Conservation (phyloP, 345 rosid species). For the Brassica rapa region DNA sequence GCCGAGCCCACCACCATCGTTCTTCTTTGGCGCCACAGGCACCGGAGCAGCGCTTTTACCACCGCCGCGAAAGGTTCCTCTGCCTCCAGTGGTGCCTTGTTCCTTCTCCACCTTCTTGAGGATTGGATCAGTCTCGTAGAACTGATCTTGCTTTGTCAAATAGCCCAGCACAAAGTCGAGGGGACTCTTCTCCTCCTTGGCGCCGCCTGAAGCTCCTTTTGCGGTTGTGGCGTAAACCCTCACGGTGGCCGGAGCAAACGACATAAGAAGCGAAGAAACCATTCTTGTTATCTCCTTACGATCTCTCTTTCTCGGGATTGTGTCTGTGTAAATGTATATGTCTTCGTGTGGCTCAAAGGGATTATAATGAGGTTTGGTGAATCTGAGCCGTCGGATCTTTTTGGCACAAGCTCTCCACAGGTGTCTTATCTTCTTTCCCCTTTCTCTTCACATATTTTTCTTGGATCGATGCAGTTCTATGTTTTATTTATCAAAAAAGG, state of each 20-base stretch:
- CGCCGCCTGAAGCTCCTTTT: slow-evolving; percentile 46
- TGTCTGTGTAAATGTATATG: neutral
- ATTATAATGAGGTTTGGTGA: slow-evolving; percentile 15
- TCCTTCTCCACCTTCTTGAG: slow-evolving; percentile 58
- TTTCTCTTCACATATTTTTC: slow-evolving; percentile 22
- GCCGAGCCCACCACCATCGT: slow-evolving; percentile 58
- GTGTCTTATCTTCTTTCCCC: slow-evolving; percentile 61
- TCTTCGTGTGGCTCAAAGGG: neutral
- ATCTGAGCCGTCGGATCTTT: slow-evolving; percentile 51
- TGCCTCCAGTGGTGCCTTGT: slow-evolving; percentile 44
- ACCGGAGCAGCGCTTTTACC: slow-evolving; percentile 41
- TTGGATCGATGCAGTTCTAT: neutral
- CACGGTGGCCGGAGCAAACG: slow-evolving; percentile 53
- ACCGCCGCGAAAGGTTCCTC: slow-evolving; percentile 29
- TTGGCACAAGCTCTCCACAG: slow-evolving; percentile 69
- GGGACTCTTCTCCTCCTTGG: slow-evolving; percentile 70
- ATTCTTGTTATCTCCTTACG: slow-evolving; percentile 36
- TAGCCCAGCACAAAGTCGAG: slow-evolving; percentile 67
- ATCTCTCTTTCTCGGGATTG: neutral
- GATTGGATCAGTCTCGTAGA: slow-evolving; percentile 80
- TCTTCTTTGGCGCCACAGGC: slow-evolving; percentile 68
- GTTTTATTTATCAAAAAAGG: neutral
- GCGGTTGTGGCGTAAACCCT: slow-evolving; percentile 68
- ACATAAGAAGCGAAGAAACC: slow-evolving; percentile 62
- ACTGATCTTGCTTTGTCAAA: slow-evolving; percentile 70